These are phyloP conservation scores for Hymenoscyphus linearis DNA, from an alignment of 2,329 filamentous ascomycete species.

Conservation along the genomic window DNA sequence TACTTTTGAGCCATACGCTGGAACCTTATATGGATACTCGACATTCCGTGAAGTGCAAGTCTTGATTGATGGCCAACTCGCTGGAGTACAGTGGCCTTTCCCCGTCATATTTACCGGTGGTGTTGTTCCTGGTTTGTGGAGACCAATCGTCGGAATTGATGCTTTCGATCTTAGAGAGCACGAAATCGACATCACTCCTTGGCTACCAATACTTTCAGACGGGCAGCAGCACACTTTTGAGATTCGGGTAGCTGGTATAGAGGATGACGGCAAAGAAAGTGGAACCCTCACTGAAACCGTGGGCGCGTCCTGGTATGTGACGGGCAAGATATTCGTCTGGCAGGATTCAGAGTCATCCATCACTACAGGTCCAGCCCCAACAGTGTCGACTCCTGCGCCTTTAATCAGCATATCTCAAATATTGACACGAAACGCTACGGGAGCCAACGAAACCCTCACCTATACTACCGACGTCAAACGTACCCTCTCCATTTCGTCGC, in stretches of 20 bases:
- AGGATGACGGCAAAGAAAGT: conserved; percentile 45
- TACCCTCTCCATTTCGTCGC: conserved; percentile 47
- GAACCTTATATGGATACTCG: conserved; percentile 59
- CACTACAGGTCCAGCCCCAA: conserved; percentile 44
- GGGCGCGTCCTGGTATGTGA: conserved; percentile 67
- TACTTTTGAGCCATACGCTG: conserved; percentile 53
- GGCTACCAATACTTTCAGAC: conserved; percentile 64
- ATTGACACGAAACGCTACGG: conserved; percentile 42
- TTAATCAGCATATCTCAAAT: conserved; percentile 45
- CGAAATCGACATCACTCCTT: conserved; percentile 78
- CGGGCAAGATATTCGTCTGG: conserved; percentile 79
- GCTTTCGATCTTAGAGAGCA: conserved; percentile 74
- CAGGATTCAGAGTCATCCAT: conserved; percentile 46
- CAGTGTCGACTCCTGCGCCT: conserved; percentile 34
- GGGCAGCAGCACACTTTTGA: conserved; percentile 60
- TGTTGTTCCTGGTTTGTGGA: conserved; percentile 69
- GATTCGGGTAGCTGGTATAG: conserved; percentile 60
- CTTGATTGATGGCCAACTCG: conserved; percentile 65
- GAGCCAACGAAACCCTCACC: conserved; percentile 52
- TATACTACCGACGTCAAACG: conserved; percentile 55
- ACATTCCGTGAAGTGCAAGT: conserved; percentile 77
- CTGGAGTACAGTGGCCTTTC: conserved; percentile 76
- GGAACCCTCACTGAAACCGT: conserved; percentile 50
- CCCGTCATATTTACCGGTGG: conserved; percentile 80
- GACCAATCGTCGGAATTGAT: conserved; percentile 72